These are phyloP conservation scores for Coemansia sp. DNA, from an alignment of 192 early-diverging fungal species.

Conservation along the genomic window DNA sequence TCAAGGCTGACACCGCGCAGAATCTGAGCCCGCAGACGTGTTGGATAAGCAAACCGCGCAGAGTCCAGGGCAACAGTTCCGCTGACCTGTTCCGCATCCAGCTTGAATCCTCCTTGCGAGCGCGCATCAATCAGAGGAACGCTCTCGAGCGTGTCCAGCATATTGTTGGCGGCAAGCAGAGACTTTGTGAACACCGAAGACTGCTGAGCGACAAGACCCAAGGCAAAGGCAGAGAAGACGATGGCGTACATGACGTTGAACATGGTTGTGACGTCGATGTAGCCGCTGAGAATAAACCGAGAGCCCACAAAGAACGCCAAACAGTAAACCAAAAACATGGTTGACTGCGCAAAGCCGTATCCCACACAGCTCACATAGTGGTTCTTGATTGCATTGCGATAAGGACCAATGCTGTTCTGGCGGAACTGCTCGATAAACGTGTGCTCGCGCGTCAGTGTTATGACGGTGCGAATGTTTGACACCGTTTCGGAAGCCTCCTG, in stretches of 20 bases:
- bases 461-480: constrained; percentile 82
- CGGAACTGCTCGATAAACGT: constrained; percentile 70
- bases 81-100: constrained; percentile 21
- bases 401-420: constrained; percentile 65
- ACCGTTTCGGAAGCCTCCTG: constrained; percentile 87
- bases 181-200: constrained; percentile 79
- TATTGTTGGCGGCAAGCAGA: constrained; percentile 72
- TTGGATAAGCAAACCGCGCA: constrained; percentile 68
- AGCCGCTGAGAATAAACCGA: constrained; percentile 59
- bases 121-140: constrained; percentile 61
- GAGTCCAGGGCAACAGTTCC: constrained; percentile 28
- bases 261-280: constrained; percentile 57
- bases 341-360: constrained; percentile 72
- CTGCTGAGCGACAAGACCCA: constrained; percentile 70
- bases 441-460: constrained; percentile 72
- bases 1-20: constrained; percentile 60
- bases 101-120: constrained; percentile 45
- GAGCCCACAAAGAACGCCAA: constrained; percentile 76
- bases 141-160: constrained; percentile 75
- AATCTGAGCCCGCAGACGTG: constrained; percentile 62
- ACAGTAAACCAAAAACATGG: constrained; percentile 74
- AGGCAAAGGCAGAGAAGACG: constrained; percentile 67
- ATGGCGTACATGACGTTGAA: constrained; percentile 76
- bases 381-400: constrained; percentile 66
- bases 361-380: constrained; percentile 69